These are phyloP conservation scores for Cicer bijugum DNA, from an alignment of 306 rosid genomes.

Conservation along the genomic window DNA sequence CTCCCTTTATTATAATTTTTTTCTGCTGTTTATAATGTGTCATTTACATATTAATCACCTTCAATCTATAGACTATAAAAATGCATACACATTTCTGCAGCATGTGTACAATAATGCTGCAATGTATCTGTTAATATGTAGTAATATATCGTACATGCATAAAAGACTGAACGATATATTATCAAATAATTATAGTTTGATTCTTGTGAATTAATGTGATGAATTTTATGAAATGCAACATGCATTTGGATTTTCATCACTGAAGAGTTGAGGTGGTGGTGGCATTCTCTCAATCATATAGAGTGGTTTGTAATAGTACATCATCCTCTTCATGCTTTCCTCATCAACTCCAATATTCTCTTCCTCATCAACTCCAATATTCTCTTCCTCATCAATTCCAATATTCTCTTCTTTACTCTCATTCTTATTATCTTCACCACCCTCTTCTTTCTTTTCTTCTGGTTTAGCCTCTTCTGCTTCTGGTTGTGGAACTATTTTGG, in stretches of 20 bases:
- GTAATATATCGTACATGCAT: constrained; percentile 38
- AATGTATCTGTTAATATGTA: not conserved
- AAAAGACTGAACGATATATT: constrained; percentile 41
- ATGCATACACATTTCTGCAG: not conserved
- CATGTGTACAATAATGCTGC: not conserved
- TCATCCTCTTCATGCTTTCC: constrained; percentile 75
- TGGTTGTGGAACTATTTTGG: constrained; percentile 74
- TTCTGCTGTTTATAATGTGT: not conserved
- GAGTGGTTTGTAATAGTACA: constrained; percentile 67
- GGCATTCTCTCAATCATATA: constrained; percentile 72
- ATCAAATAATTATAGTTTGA: constrained; percentile 8
- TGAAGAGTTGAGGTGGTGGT: constrained; percentile 86
- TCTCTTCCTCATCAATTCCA: constrained; percentile 35
- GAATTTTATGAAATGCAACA: constrained; percentile 72
- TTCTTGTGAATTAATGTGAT: not conserved
- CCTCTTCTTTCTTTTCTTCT: constrained; percentile 49
- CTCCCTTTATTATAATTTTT: not conserved
- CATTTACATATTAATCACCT: not conserved
- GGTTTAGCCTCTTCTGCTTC: constrained; percentile 51
- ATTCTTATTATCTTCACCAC: constrained; percentile 39
- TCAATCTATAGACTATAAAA: not conserved
- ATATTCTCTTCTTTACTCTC: constrained; percentile 52
- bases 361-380: constrained; percentile 34
- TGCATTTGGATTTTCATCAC: constrained; percentile 95
- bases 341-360: constrained; percentile 50